Conservation (phyloP, 805 yeast genomes). For the Yarrowia deformans region DNA sequence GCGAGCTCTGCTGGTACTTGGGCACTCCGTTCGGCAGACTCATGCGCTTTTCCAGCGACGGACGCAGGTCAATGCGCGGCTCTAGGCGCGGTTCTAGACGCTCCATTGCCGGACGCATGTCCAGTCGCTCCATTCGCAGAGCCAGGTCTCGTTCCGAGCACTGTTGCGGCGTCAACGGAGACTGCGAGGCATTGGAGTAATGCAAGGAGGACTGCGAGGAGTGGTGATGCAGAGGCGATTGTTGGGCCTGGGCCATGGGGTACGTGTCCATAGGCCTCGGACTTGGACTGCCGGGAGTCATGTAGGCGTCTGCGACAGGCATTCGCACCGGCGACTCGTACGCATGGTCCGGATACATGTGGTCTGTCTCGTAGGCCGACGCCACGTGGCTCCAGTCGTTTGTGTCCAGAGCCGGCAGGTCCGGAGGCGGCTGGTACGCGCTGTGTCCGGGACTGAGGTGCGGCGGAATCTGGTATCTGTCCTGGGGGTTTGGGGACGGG, state of each 20-base stretch:
- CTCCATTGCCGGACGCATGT: constrained; percentile 9
- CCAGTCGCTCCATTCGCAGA: constrained; percentile 10
- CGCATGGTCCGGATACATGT: constrained; percentile 7
- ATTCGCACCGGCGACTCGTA: constrained; percentile 26
- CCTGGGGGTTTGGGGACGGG: not conserved
- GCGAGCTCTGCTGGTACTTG: constrained; percentile 14
- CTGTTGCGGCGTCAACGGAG: constrained; percentile 6
- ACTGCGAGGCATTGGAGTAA: not conserved
- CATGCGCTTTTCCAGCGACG: constrained; percentile 23
- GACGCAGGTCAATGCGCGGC: constrained; percentile 9
- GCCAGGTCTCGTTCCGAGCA: constrained; percentile 15
- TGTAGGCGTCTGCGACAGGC: constrained; percentile 26
- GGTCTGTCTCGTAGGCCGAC: constrained; percentile 19
- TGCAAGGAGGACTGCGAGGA: not conserved
- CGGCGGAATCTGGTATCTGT: constrained; percentile 18
- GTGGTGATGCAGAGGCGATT: constrained; percentile 8
- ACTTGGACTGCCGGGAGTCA: constrained; percentile 14
- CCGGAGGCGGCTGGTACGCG: constrained; percentile 2
- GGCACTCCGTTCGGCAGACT: constrained; percentile 22
- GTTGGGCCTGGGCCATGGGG: not conserved
- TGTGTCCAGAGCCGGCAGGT: constrained; percentile 10
- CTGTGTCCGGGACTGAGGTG: constrained; percentile 13
- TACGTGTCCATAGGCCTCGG: not conserved
- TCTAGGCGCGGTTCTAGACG: not conserved
- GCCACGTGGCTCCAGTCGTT: constrained; percentile 32